Evolutionary conservation across 495 filamentous ascomycete species (phyloP).

Genomic region (Chaetomium fimeti): DNA sequence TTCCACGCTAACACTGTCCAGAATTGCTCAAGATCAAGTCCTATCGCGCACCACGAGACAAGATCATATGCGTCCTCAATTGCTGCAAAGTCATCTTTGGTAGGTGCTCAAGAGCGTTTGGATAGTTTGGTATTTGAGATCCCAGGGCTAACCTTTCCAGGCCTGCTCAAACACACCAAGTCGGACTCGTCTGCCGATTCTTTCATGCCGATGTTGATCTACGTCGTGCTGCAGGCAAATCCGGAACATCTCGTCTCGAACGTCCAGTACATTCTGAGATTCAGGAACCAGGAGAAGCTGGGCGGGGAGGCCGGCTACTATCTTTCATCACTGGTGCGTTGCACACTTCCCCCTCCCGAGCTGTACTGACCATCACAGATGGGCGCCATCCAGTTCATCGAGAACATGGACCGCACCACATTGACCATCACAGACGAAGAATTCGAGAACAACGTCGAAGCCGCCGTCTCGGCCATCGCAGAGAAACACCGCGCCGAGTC

Average conservation of each 20-base stretch:
- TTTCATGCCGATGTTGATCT: slow-evolving; percentile 93
- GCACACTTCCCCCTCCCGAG: not conserved
- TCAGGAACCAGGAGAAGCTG: slow-evolving; percentile 95
- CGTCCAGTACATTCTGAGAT: slow-evolving; percentile 95
- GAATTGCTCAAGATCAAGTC: slow-evolving; percentile 93
- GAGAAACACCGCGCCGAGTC: slow-evolving; percentile 69
- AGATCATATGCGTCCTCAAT: slow-evolving; percentile 97
- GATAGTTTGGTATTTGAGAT: not conserved
- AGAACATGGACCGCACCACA: slow-evolving; percentile 89
- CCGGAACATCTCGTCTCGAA: slow-evolving; percentile 95
- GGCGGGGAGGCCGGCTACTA: slow-evolving; percentile 98
- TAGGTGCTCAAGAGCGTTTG: slow-evolving; percentile 37
- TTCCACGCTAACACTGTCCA: slow-evolving; percentile 41
- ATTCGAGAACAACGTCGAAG: slow-evolving; percentile 93
- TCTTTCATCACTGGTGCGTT: slow-evolving; percentile 82
- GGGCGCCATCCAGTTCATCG: slow-evolving; percentile 95
- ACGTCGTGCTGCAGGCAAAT: slow-evolving; percentile 89
- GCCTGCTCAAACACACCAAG: slow-evolving; percentile 86
- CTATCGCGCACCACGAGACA: slow-evolving; percentile 93
- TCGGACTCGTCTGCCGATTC: slow-evolving; percentile 93
- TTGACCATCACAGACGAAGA: slow-evolving; percentile 92
- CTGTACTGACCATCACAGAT: slow-evolving; percentile 55
- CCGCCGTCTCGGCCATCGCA: slow-evolving; percentile 92
- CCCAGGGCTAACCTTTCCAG: slow-evolving; percentile 43
- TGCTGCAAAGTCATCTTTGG: slow-evolving; percentile 99